Conservation (phyloP, 2,329 filamentous ascomycete species). For the Xylariaceae sp. region DNA sequence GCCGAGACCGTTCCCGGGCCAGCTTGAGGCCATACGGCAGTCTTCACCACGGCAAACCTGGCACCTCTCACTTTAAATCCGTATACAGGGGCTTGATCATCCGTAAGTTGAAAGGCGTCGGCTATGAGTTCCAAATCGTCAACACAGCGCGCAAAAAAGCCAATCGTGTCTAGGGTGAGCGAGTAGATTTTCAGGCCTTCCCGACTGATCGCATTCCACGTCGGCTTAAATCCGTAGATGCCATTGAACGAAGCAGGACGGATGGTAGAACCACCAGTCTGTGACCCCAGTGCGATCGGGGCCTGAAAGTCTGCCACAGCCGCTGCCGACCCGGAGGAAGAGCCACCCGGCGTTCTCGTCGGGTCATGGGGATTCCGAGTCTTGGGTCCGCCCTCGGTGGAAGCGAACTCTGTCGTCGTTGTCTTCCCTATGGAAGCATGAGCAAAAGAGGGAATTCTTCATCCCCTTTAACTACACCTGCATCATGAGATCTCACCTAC, state of each 20-base stretch:
- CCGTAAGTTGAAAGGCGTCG: constrained; percentile 48
- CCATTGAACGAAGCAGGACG: constrained; percentile 62
- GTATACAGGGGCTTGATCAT: constrained; percentile 38
- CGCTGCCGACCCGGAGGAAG: constrained; percentile 61
- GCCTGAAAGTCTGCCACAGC: constrained; percentile 61
- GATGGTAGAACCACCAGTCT: constrained; percentile 61
- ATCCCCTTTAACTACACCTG: neutral
- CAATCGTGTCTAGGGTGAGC: constrained; percentile 56
- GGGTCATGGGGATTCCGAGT: constrained; percentile 61
- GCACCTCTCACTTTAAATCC: constrained; percentile 40
- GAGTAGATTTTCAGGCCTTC: constrained; percentile 58
- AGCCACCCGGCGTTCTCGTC: constrained; percentile 61
- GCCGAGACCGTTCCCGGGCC: constrained; percentile 41
- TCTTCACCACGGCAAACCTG: constrained; percentile 51
- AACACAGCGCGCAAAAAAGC: constrained; percentile 53
- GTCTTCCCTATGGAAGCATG: constrained; percentile 42
- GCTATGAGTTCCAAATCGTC: constrained; percentile 54
- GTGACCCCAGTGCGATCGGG: constrained; percentile 57
- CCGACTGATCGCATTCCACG: constrained; percentile 56
- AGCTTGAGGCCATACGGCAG: constrained; percentile 46
- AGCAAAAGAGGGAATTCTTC: neutral
- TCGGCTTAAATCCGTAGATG: constrained; percentile 61
- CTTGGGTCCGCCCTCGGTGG: constrained; percentile 46
- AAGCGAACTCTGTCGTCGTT: constrained; percentile 60
- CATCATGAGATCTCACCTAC: constrained; percentile 29